phyloP scores from a whole-genome alignment of 1,284 basidiomycete species.

The Trichosporon inkin region DNA sequence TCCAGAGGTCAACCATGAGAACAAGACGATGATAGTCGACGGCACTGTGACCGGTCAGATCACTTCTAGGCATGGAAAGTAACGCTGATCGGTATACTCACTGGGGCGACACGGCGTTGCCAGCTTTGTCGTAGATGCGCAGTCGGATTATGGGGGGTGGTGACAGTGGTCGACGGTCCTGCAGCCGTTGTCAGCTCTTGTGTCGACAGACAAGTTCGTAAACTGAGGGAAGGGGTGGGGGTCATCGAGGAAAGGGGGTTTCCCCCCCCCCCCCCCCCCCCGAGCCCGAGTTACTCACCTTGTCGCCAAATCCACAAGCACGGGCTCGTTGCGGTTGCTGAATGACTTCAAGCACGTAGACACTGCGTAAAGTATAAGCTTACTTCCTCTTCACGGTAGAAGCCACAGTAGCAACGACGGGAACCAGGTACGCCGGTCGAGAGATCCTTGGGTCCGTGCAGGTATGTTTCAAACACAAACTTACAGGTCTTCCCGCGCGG shows the following conservation, averaged over 20 bases:
- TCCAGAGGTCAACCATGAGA: conserved; percentile 84
- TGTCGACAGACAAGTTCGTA: not conserved
- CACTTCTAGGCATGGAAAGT: not conserved
- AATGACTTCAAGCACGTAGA: conserved; percentile 74
- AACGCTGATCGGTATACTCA: conserved; percentile 51
- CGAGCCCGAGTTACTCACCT: conserved; percentile 56
- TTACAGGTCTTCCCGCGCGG: conserved; percentile 9
- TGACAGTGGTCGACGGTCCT: conserved; percentile 85
- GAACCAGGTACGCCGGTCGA: not conserved
- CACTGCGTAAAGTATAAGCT: conserved; percentile 51
- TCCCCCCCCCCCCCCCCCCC: too few relatives aligned
- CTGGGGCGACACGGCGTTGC: conserved; percentile 69
- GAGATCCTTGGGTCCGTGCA: conserved; percentile 5
- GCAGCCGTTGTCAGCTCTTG: conserved; percentile 4
- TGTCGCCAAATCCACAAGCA: conserved; percentile 93
- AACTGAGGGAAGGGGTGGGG: not conserved
- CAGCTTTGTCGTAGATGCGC: conserved; percentile 52
- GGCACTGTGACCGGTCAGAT: conserved; percentile 1
- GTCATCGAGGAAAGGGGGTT: not conserved
- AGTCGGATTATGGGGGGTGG: conserved; percentile 68
- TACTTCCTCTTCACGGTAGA: not conserved
- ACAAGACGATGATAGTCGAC: conserved; percentile 78
- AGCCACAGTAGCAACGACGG: not conserved
- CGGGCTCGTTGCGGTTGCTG: conserved; percentile 82
- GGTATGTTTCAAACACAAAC: not conserved